These are phyloP conservation scores for Anastatica hierochuntica DNA, from an alignment of 345 rosid species.

Conservation along the genomic window DNA sequence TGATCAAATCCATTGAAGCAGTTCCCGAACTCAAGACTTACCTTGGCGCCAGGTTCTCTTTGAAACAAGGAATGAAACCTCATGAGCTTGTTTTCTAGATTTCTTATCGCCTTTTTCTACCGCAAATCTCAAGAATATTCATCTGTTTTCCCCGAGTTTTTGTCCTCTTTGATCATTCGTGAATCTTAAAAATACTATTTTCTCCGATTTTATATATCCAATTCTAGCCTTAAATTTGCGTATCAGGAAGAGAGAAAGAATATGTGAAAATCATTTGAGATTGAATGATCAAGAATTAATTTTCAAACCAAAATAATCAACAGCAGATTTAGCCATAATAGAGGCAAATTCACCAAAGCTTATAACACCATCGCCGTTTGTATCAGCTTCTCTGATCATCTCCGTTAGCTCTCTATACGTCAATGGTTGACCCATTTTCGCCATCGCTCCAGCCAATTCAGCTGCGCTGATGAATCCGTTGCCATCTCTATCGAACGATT, in stretches of 20 bases:
- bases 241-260: no score
- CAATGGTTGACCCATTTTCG: slow-evolving; percentile 81
- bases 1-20: slow-evolving; percentile 55
- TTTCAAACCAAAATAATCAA: slow-evolving; percentile 38
- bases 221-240: no score
- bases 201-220: no score
- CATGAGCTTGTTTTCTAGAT: slow-evolving; percentile 73
- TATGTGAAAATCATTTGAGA: no score
- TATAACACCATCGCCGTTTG: slow-evolving; percentile 69
- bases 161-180: no score
- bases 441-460: slow-evolving; percentile 74
- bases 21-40: slow-evolving; percentile 75
- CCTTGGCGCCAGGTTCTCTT: slow-evolving; percentile 76
- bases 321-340: slow-evolving; percentile 60
- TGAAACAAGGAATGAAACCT: slow-evolving; percentile 72
- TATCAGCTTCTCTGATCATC: slow-evolving; percentile 75
- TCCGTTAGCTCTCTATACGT: slow-evolving; percentile 61
- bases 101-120: no score
- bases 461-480: slow-evolving; percentile 73
- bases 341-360: slow-evolving; percentile 68
- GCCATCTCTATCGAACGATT: slow-evolving; percentile 63
- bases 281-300: neutral
- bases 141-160: no score
- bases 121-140: no score
- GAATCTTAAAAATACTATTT: no score